These are phyloP conservation scores for Xylaria intraflava DNA, from an alignment of 495 filamentous ascomycete species.

Conservation along the genomic window DNA sequence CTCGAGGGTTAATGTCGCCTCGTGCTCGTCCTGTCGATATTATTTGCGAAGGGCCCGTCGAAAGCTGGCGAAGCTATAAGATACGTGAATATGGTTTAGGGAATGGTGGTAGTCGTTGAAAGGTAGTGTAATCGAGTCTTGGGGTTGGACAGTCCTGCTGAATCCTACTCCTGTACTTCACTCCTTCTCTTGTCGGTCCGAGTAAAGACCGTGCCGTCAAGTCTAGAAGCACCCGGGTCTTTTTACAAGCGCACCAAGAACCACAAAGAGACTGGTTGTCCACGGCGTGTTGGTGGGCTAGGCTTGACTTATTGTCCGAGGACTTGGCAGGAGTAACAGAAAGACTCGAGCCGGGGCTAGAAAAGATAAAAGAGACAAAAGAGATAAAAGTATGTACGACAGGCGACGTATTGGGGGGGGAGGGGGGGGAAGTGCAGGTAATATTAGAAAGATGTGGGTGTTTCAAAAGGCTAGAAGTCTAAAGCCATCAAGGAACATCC, in stretches of 20 bases:
- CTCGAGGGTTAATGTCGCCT: not conserved
- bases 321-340: not conserved
- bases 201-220: slow-evolving; percentile 6
- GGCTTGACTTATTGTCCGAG: not conserved
- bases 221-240: not conserved
- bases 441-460: slow-evolving; percentile 13
- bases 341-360: not conserved
- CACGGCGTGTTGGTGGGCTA: not conserved
- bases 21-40: not conserved
- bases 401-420: not conserved
- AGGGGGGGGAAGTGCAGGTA: not conserved
- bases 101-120: slow-evolving; percentile 6
- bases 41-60: not conserved
- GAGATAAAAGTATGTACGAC: slow-evolving; percentile 6
- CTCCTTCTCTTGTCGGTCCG: slow-evolving; percentile 18
- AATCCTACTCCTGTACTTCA: slow-evolving; percentile 23
- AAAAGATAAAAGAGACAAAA: slow-evolving; percentile 6
- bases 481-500: slow-evolving; percentile 7
- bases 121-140: slow-evolving; percentile 12
- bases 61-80: not conserved
- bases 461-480: slow-evolving; percentile 12
- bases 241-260: not conserved
- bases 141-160: slow-evolving; percentile 28
- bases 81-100: not conserved
- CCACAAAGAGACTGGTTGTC: not conserved